phyloP scores from a whole-genome alignment of 192 early-diverging fungal genomes.

The Backusella luteola region DNA sequence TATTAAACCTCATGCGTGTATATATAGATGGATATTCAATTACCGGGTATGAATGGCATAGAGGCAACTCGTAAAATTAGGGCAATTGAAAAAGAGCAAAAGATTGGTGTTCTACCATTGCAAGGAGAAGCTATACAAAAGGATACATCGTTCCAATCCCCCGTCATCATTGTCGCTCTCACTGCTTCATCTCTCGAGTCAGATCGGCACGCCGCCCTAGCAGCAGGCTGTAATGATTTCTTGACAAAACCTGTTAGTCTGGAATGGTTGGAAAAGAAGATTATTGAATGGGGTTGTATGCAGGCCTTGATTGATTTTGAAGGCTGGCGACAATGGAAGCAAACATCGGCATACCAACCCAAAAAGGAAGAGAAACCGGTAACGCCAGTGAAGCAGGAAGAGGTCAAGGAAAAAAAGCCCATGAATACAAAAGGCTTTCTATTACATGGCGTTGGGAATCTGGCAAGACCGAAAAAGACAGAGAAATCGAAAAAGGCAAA shows the following conservation, averaged over 20 bases:
- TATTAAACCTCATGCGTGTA: background rate
- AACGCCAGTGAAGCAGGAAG: background rate
- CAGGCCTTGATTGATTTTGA: conserved; percentile 89
- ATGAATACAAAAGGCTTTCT: background rate
- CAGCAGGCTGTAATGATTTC: conserved; percentile 90
- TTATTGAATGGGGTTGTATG: conserved; percentile 92
- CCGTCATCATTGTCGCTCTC: conserved; percentile 86
- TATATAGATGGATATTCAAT: conserved; percentile 67
- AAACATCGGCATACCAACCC: background rate
- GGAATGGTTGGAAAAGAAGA: conserved; percentile 82
- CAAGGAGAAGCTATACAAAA: conserved; percentile 9
- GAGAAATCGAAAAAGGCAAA: background rate
- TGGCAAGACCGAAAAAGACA: background rate
- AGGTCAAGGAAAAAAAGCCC: background rate
- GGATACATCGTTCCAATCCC: conserved; percentile 47
- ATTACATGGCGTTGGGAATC: background rate
- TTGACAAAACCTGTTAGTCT: conserved; percentile 85
- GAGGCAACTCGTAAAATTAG: conserved; percentile 65
- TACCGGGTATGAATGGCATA: conserved; percentile 72
- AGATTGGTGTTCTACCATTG: conserved; percentile 53
- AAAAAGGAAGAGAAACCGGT: background rate
- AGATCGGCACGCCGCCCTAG: conserved; percentile 70
- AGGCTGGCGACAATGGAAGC: conserved; percentile 59
- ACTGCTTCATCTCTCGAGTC: conserved; percentile 74
- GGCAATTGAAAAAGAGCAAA: conserved; percentile 50